Percentiles rank a stretch among this genome's conserved stretches.
Conservation (phyloP, 768 basidiomycete species). For the Naganishia vaughanmartiniae region DNA sequence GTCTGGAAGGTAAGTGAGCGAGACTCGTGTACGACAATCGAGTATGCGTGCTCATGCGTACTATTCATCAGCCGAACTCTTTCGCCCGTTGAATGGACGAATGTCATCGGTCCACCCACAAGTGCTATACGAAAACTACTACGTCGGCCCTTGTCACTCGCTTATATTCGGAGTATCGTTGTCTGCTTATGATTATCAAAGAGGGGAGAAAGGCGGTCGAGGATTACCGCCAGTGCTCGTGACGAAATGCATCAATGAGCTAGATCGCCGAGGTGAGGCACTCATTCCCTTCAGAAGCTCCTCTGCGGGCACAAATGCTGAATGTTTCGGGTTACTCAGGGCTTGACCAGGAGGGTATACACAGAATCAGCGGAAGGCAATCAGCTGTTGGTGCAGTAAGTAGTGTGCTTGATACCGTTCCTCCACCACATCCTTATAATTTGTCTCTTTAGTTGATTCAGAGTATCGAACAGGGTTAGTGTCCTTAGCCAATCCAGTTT, state of each 20-base stretch:
- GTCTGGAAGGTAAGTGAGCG: slow-evolving; percentile 62
- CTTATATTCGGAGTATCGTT: slow-evolving; percentile 84
- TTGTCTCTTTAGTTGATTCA: slow-evolving; percentile 65
- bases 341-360: slow-evolving; percentile 48
- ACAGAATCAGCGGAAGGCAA: slow-evolving; percentile 58
- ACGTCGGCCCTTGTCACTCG: slow-evolving; percentile 77
- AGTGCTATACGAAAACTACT: slow-evolving; percentile 49
- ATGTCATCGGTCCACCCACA: slow-evolving; percentile 28
- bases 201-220: slow-evolving; percentile 67
- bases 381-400: slow-evolving; percentile 80
- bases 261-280: slow-evolving; percentile 67
- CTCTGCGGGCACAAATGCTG: neutral
- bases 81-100: neutral
- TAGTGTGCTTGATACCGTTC: slow-evolving; percentile 52
- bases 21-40: neutral
- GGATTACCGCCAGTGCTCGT: slow-evolving; percentile 67
- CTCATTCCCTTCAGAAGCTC: neutral
- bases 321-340: slow-evolving; percentile 31
- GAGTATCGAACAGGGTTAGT: slow-evolving; percentile 65
- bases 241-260: slow-evolving; percentile 72
- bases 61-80: slow-evolving; percentile 8
- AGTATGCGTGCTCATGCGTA: neutral
- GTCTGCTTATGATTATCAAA: slow-evolving; percentile 81
- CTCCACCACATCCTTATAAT: neutral
- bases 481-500: neutral